phyloP scores from a whole-genome alignment of 2,329 filamentous ascomycete genomes.

The Furcasterigmium sp. region DNA sequence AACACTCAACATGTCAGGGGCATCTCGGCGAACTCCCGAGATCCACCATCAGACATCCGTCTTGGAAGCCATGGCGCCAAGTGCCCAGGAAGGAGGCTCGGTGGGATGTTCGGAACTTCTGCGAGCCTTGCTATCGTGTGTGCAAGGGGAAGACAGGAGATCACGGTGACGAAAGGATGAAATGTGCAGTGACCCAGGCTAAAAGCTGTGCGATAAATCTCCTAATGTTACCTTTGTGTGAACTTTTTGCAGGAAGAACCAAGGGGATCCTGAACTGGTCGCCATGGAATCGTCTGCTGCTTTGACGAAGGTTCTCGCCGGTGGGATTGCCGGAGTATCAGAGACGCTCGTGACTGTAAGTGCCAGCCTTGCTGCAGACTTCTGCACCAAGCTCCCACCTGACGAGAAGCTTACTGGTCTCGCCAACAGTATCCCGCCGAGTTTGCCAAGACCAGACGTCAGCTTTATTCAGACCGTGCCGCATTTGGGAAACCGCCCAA shows the following conservation, averaged over 20 bases:
- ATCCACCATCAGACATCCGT: not conserved
- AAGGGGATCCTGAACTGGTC: too few species aligned
- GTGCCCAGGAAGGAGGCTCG: not conserved
- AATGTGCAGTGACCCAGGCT: too few species aligned
- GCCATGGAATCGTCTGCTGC: constrained; percentile 4
- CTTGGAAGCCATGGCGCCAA: too few species aligned
- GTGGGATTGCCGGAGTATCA: constrained; percentile 7
- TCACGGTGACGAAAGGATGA: too few species aligned
- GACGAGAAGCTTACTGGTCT: too few species aligned
- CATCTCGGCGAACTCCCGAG: not conserved
- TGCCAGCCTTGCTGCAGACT: not conserved
- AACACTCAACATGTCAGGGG: not conserved
- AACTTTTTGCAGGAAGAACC: too few species aligned
- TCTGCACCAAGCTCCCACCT: not conserved
- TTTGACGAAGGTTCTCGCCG: constrained; percentile 6
- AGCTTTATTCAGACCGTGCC: constrained; percentile 1
- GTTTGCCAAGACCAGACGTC: constrained; percentile 4
- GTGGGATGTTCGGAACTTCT: not conserved
- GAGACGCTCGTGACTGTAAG: constrained; percentile 5
- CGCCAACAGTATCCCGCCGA: constrained; percentile 7
- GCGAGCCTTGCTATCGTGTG: too few species aligned
- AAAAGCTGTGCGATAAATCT: too few species aligned
- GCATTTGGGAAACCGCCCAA: not conserved
- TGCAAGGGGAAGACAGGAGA: too few species aligned
- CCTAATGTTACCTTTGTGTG: too few species aligned